Conservation (phyloP, 108 stramenopile species). For the Mediolabrus comicus region DNA sequence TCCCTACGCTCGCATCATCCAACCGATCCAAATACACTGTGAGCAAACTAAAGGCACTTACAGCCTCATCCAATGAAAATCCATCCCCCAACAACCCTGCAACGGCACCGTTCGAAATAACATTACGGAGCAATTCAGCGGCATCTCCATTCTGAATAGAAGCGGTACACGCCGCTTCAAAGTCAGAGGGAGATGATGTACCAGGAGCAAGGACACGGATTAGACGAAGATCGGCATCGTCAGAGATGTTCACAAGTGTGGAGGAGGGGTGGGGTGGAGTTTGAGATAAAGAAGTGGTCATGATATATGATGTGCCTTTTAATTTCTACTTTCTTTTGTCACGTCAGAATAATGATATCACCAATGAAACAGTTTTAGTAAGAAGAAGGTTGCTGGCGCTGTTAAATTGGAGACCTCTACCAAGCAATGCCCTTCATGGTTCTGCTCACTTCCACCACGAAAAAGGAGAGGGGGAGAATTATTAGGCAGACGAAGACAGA, state of each 20-base stretch:
- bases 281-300: slow-evolving; percentile 8
- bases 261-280: slow-evolving; percentile 59
- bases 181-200: slow-evolving; percentile 20
- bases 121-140: slow-evolving; percentile 52
- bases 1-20: slow-evolving; percentile 11
- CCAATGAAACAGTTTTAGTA: neutral
- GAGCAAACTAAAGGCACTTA: slow-evolving; percentile 64
- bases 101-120: slow-evolving; percentile 56
- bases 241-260: slow-evolving; percentile 79
- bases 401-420: neutral
- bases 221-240: slow-evolving; percentile 80
- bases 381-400: neutral
- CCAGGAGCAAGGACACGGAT: slow-evolving; percentile 57
- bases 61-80: slow-evolving; percentile 57
- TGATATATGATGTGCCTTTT: slow-evolving; percentile 1
- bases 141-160: slow-evolving; percentile 62
- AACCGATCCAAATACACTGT: slow-evolving; percentile 71
- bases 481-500: neutral
- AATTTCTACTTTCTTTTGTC: neutral
- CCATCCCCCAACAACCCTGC: slow-evolving; percentile 39
- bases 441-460: neutral
- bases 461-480: neutral
- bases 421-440: slow-evolving; percentile 1
- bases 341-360: no score
- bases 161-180: slow-evolving; percentile 52